Base-by-base conservation (phyloP, 306 rosid species). In the Citrullus colocynthis region DNA sequence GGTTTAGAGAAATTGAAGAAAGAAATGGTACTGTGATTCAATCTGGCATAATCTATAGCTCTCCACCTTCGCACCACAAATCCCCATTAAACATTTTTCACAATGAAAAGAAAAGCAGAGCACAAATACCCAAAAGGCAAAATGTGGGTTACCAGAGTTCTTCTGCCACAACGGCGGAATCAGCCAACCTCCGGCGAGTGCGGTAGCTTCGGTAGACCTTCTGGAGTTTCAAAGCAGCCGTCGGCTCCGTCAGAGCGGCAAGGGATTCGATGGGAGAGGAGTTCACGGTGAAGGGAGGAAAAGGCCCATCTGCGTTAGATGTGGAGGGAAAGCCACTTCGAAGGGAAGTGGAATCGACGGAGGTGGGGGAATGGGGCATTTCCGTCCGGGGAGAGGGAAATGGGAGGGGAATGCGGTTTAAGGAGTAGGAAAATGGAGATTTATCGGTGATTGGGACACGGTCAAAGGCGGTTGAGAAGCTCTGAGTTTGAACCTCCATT, bases 151-250 rank as follows among this genome's bases (percentile, higher is more conserved):
- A 91, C 98, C 98, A 93, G 3, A 90, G 91, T 81, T 93, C 97
- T 76, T 93, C 98, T 0, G 90, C 98, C 32, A 93, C 94, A 74
- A 93, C 91, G 77, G 98, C 98, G 76, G 97, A 84, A 86, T 93
- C 98, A 7, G 98, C 98, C 62, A 93, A 82, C 82, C 91, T 87
- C 20, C 98, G 96, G 39, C 98, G 93, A 4, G 97, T 91, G 16
- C 96, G 98, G 80, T 93, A 91, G 56, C 98, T 89, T 80, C 97
- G 83, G 78, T 91, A 93, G 12, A 88, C 86, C 84, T 88, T 93
- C 85, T 93, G 97, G 51, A 93, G 66, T 83, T 54, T 80, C 76
- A 91, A 83, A 14, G 96, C 98, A 14, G 98, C 98, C 14, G 79
- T 28, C 0, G 36, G 0, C 20, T 34, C 75, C 1, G 76, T 65